These are phyloP conservation scores for Rhizophagus sp. DNA, from an alignment of 192 early-diverging fungal species.

Conservation along the genomic window DNA sequence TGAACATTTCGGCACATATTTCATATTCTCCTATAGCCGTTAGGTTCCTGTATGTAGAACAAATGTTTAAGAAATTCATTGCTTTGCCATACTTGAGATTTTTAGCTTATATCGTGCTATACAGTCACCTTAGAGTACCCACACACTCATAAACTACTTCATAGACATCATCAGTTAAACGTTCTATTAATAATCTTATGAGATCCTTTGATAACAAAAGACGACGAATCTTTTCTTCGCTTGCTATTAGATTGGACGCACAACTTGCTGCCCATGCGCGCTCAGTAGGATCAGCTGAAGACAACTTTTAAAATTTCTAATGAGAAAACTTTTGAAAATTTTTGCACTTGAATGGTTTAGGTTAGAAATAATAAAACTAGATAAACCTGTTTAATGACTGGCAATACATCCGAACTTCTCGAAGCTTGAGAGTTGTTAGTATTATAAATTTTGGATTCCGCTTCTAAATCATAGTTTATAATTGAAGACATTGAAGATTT, in stretches of 20 bases:
- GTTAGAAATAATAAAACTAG: not conserved
- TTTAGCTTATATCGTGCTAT: no score
- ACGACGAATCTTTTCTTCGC: constrained; percentile 63
- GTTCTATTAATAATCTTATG: constrained; percentile 64
- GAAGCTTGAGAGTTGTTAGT: not conserved
- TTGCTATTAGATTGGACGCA: constrained; percentile 76
- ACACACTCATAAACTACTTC: constrained; percentile 74
- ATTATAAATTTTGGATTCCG: not conserved
- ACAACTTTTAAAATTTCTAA: constrained; percentile 47
- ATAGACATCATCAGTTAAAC: constrained; percentile 68
- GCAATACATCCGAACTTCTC: not conserved
- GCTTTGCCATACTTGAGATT: no score
- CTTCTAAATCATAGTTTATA: not conserved
- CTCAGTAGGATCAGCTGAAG: constrained; percentile 67
- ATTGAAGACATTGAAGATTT: not conserved
- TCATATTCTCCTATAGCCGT: constrained; percentile 53
- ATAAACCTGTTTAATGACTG: constrained; percentile 4
- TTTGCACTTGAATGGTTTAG: not conserved
- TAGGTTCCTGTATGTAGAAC: constrained; percentile 54
- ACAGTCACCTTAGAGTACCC: constrained; percentile 64
- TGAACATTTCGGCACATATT: constrained; percentile 58
- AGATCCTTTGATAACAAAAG: constrained; percentile 76
- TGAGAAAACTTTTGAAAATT: not conserved
- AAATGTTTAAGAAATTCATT: not conserved
- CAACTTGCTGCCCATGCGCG: constrained; percentile 88